Conservation (phyloP, 495 filamentous ascomycete genomes). For the Copromyces sp. region DNA sequence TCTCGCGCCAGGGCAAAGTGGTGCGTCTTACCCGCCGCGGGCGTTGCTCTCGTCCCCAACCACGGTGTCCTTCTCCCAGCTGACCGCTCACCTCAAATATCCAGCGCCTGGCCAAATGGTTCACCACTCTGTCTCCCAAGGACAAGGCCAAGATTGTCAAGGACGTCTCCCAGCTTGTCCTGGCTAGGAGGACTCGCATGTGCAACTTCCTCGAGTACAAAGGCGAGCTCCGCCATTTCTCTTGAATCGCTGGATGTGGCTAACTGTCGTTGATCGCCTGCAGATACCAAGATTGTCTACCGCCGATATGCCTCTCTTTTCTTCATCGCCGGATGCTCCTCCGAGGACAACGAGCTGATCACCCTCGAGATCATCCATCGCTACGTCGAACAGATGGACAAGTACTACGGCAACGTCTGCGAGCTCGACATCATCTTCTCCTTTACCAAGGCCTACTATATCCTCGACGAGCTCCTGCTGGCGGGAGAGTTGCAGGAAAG, state of each 20-base stretch:
- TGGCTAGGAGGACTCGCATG: constrained; percentile 92
- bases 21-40: constrained; percentile 48
- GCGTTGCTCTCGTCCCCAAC: constrained; percentile 24
- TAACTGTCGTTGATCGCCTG: constrained; percentile 8
- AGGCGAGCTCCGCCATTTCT: constrained; percentile 41
- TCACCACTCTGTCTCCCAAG: constrained; percentile 93
- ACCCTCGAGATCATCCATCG: constrained; percentile 97
- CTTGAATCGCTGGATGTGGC: background rate
- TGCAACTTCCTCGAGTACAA: constrained; percentile 99
- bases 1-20: constrained; percentile 98
- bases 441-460: constrained; percentile 87
- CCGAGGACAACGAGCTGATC: constrained; percentile 94
- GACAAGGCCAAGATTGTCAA: constrained; percentile 99
- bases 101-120: constrained; percentile 98
- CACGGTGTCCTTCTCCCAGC: constrained; percentile 15
- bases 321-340: constrained; percentile 94
- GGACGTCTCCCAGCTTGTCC: constrained; percentile 96
- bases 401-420: constrained; percentile 99
- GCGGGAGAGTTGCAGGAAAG: constrained; percentile 98
- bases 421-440: constrained; percentile 99
- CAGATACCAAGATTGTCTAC: constrained; percentile 97
- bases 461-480: constrained; percentile 92
- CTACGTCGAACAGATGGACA: constrained; percentile 99
- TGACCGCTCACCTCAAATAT: constrained; percentile 22
- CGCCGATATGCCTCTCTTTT: constrained; percentile 97